These are phyloP conservation scores for Tephrocybe sp. DNA, from an alignment of 768 basidiomycete species.

Conservation along the genomic window DNA sequence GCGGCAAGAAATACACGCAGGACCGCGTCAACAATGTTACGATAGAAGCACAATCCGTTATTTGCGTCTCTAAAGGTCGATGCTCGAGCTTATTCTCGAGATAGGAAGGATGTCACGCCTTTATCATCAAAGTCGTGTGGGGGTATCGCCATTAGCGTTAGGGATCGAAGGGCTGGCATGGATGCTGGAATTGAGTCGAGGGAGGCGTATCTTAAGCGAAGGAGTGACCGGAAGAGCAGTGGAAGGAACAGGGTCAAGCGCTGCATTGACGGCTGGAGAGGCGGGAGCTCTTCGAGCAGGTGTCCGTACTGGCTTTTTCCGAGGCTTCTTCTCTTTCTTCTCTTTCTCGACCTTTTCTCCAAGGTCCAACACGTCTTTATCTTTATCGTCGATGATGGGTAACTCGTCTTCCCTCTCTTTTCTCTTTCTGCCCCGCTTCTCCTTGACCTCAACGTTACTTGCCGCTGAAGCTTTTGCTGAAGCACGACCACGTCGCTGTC, in stretches of 20 bases:
- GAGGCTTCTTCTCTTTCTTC: conserved; percentile 25
- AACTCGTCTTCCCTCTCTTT: conserved; percentile 44
- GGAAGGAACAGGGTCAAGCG: conserved; percentile 22
- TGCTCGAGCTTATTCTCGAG: neutral
- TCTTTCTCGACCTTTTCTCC: conserved; percentile 24
- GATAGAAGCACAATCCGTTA: neutral
- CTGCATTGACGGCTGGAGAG: conserved; percentile 13
- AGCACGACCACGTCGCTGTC: conserved; percentile 23
- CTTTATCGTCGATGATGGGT: conserved; percentile 13
- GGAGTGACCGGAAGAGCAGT: conserved; percentile 36
- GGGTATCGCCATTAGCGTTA: conserved; percentile 26
- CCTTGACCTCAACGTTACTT: conserved; percentile 25
- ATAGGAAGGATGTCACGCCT: neutral
- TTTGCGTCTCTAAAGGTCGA: neutral
- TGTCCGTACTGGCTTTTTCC: conserved; percentile 29
- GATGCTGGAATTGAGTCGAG: conserved; percentile 37
- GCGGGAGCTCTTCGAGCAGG: conserved; percentile 26
- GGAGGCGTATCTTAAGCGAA: conserved; percentile 57
- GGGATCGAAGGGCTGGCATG: conserved; percentile 18
- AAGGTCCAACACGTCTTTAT: too few species aligned
- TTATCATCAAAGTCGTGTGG: conserved; percentile 22
- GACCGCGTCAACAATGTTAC: neutral
- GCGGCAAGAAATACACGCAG: conserved; percentile 3
- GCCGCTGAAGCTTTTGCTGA: conserved; percentile 28
- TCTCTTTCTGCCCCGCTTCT: conserved; percentile 40